Percentiles rank a stretch among this genome's conserved stretches.
Conservation (phyloP, 805 yeast genomes). For the Lachancea dasiensis region DNA sequence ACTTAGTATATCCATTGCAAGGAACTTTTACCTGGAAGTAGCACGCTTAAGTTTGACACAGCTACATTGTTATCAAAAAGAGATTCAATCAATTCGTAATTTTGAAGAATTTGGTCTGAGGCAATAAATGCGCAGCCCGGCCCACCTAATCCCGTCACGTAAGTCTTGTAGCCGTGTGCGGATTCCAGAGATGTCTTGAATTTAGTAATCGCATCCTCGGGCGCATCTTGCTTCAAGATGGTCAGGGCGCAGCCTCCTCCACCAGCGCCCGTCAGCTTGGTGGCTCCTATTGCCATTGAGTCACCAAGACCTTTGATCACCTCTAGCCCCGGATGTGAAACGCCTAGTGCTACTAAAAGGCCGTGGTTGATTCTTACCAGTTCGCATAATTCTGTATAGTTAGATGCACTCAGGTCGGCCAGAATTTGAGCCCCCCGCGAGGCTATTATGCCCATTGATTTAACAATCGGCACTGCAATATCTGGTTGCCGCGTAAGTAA, state of each 20-base stretch:
- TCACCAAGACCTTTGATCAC: slow-evolving; percentile 62
- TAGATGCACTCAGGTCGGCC: slow-evolving; percentile 40
- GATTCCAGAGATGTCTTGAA: slow-evolving; percentile 31
- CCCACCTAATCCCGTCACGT: slow-evolving; percentile 81
- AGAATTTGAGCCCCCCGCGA: slow-evolving; percentile 46
- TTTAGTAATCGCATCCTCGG: slow-evolving; percentile 31
- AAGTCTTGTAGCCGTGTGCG: slow-evolving; percentile 60
- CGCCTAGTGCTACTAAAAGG: slow-evolving; percentile 76
- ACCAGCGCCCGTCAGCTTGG: slow-evolving; percentile 97
- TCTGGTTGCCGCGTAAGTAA: slow-evolving; percentile 48
- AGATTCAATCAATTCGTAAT: slow-evolving; percentile 6
- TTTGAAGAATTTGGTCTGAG: slow-evolving; percentile 11
- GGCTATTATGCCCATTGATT: slow-evolving; percentile 71
- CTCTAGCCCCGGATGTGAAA: slow-evolving; percentile 89
- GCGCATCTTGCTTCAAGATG: slow-evolving; percentile 46
- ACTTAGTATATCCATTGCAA: slow-evolving; percentile 15
- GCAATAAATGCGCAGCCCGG: slow-evolving; percentile 58
- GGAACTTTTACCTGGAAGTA: slow-evolving; percentile 15
- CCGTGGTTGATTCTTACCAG: slow-evolving; percentile 84
- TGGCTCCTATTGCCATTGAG: slow-evolving; percentile 62
- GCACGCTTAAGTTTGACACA: slow-evolving; percentile 12
- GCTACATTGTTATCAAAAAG: slow-evolving; percentile 14
- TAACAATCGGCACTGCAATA: slow-evolving; percentile 53
- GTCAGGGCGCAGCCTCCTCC: slow-evolving; percentile 99
- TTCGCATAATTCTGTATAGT: slow-evolving; percentile 40